Base-by-base conservation (phyloP, 2,329 filamentous ascomycete species). In the Penicillium sp. region DNA sequence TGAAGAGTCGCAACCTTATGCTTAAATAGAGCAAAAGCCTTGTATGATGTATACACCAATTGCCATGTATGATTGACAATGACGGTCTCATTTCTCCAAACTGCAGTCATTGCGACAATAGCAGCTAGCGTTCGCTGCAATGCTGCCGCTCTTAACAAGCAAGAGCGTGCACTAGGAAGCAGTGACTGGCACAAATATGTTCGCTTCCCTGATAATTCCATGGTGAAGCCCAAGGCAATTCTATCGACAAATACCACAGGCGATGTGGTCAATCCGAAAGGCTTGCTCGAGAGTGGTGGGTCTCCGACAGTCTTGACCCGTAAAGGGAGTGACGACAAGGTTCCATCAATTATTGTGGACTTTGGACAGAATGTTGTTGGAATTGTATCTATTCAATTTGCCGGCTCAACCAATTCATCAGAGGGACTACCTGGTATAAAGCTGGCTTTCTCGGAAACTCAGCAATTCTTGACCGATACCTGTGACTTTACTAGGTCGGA, bases 321-420 rank as follows among this genome's bases (percentile, higher is more conserved):
- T 37, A 52, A 44, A 13, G 42, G 44, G 19, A 45, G 14, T 4
- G 44, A 48, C 24, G 19, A 39, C 31, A 33, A 52, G 29, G 18
- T 52, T 10, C 57, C 57, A 2, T 36, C 45, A 14, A 37, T 60
- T n/a, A 42, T 60, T 24, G 48, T 60, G 24, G 57, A 60, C 18
- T 60, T 60, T 21, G 57, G 57, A 33, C 51, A 57, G 23, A 57
- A 60, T 48, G 51, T 55, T 11, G 57, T 60, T n/a, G 57, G 57
- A 2, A 51, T 60, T 19, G 51, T 58, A 13, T 33, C 52, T 10
- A 55, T 60, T 21, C 18, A 36, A 1, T 58, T 60, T 46, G 51
- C 51, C 4, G 51, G 55, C 8, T 56, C 51, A 11, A 52, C 48
- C 18, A 55, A 55, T 46, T 31, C 44, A 8, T 60, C 57, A 11